phyloP scores from a whole-genome alignment of 768 basidiomycete species.

The Pleurotus citrinopileatus region DNA sequence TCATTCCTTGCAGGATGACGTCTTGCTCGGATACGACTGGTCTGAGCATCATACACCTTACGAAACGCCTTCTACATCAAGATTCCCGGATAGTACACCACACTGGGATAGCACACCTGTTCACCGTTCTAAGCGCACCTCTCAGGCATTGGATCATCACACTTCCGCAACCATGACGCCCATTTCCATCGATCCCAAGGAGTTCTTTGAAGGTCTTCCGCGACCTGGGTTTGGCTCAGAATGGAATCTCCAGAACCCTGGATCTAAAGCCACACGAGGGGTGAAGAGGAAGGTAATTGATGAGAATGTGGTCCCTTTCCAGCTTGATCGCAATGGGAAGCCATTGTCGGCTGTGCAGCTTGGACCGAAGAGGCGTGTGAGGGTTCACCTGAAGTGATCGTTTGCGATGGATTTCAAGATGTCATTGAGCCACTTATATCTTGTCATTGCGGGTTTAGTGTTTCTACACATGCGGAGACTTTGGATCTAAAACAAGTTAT shows the following conservation, averaged over 20 bases:
- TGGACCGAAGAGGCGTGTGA: conserved; percentile 4
- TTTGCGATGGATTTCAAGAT: too few species aligned
- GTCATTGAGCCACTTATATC: too few species aligned
- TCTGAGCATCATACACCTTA: too few species aligned
- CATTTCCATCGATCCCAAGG: not conserved
- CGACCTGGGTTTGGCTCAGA: conserved; percentile 2
- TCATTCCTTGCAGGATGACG: too few species aligned
- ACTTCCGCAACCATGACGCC: not conserved
- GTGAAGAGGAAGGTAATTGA: conserved; percentile 13
- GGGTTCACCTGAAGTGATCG: not conserved
- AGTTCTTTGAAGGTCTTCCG: conserved; percentile 3
- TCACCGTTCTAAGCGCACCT: not conserved
- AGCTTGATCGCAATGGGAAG: conserved; percentile 1
- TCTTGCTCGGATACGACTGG: too few species aligned
- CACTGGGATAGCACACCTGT: not conserved
- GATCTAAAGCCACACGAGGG: not conserved
- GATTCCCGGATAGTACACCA: not conserved
- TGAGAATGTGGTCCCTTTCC: not conserved
- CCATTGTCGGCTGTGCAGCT: conserved; percentile 1
- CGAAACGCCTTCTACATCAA: not conserved
- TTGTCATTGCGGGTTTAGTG: too few species aligned
- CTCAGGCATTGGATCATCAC: not conserved
- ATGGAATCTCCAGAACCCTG: not conserved
- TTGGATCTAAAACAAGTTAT: too few species aligned
- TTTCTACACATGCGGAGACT: too few species aligned